Conservation (phyloP, 371 early-diverging fungal species). For the Sporodiniella umbellata region DNA sequence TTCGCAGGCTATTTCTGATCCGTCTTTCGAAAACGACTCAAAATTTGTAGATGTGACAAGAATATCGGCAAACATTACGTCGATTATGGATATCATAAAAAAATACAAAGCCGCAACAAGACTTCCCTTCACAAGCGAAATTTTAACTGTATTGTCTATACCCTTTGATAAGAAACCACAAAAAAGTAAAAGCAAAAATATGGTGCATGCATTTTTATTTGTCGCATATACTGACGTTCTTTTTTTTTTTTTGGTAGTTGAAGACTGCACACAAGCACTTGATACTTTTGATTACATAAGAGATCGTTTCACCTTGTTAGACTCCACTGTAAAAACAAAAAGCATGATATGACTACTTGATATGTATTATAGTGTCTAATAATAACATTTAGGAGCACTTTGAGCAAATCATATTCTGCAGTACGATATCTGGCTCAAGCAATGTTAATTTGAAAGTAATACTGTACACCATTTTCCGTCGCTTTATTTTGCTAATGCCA, state of each 20-base stretch:
- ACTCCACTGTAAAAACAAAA: conserved; percentile 35
- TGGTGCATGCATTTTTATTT: not conserved
- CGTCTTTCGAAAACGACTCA: not conserved
- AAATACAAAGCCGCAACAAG: conserved; percentile 37
- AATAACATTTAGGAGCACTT: conserved; percentile 37
- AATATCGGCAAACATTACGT: conserved; percentile 15
- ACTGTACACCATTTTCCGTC: no score
- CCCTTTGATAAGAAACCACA: conserved; percentile 32
- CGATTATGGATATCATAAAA: conserved; percentile 24
- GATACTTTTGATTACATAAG: conserved; percentile 48
- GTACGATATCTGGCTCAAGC: conserved; percentile 28
- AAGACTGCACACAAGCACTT: conserved; percentile 42
- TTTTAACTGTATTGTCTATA: conserved; percentile 27
- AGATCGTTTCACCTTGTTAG: conserved; percentile 27
- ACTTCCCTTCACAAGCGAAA: conserved; percentile 33
- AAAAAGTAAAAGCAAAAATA: conserved; percentile 13
- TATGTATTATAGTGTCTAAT: no score
- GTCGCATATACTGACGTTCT: not conserved
- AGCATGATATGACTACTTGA: no score
- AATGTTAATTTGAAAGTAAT: conserved; percentile 33
- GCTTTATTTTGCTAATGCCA: not conserved
- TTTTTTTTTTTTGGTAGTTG: conserved; percentile 23
- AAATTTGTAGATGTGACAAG: conserved; percentile 9
- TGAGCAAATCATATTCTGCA: conserved; percentile 40
- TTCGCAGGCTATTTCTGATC: not conserved